These are phyloP conservation scores for Ceratopteris richardii DNA, from an alignment of 75 land plant species.

Conservation along the genomic window DNA sequence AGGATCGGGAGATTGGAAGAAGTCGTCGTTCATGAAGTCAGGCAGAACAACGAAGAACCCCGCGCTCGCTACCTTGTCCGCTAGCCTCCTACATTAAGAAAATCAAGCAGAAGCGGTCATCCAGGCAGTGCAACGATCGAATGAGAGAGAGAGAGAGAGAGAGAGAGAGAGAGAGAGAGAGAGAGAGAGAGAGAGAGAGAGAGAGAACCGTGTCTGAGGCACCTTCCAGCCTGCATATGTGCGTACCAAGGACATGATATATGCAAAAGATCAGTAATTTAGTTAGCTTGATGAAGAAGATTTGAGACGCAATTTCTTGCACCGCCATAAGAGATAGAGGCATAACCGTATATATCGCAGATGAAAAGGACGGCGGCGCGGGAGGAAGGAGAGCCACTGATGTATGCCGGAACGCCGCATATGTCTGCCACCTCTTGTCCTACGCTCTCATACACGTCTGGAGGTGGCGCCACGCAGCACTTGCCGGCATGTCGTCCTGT, in stretches of 20 bases:
- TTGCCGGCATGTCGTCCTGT: constrained; percentile 5
- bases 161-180: not conserved
- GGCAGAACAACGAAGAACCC: constrained; percentile 15
- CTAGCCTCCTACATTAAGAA: constrained; percentile 9
- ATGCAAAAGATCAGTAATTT: too few relatives aligned
- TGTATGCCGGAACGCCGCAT: constrained; percentile 6
- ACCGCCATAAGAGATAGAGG: too few relatives aligned
- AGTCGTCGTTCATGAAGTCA: constrained; percentile 10
- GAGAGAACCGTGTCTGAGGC: constrained; percentile 8
- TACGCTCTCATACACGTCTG: not conserved
- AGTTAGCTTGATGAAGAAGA: too few relatives aligned
- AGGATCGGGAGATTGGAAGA: constrained; percentile 2
- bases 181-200: not conserved
- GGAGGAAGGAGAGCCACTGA: constrained; percentile 10
- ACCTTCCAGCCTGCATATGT: constrained; percentile 11
- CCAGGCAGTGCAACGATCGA: not conserved
- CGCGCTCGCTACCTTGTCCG: constrained; percentile 21
- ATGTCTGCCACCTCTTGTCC: constrained; percentile 12
- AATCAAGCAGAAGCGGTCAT: not conserved
- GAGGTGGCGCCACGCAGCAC: constrained; percentile 22
- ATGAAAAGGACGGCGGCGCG: constrained; percentile 11
- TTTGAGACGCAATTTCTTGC: too few relatives aligned
- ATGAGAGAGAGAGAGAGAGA: not conserved
- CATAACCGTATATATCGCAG: constrained; percentile 14
- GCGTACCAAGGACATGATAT: not conserved